phyloP scores from a whole-genome alignment of 805 yeast genomes.

The Metschnikowia vanudenii region DNA sequence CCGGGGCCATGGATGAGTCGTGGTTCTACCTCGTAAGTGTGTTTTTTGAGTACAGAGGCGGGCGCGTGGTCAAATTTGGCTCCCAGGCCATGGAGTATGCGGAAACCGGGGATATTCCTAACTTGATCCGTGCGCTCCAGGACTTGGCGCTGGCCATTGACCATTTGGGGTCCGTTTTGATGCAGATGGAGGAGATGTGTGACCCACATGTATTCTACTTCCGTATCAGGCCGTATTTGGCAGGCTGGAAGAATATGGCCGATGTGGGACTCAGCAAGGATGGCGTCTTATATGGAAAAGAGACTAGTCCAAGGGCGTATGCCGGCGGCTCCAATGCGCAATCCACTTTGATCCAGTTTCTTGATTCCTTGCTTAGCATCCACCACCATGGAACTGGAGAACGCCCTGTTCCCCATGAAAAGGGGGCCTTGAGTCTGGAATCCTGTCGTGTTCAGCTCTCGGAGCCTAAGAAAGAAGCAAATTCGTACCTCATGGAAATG shows the following conservation, averaged over 20 bases:
- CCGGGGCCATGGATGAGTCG: constrained; percentile 87
- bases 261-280: constrained; percentile 68
- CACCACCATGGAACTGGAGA: constrained; percentile 79
- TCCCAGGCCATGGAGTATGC: constrained; percentile 62
- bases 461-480: constrained; percentile 21
- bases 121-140: constrained; percentile 51
- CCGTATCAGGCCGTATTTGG: constrained; percentile 82
- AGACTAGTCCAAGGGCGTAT: constrained; percentile 49
- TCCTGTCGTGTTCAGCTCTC: background rate
- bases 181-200: constrained; percentile 89
- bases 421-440: background rate
- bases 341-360: constrained; percentile 81
- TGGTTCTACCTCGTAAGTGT: constrained; percentile 93
- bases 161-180: constrained; percentile 64
- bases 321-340: constrained; percentile 96
- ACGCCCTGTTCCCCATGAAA: constrained; percentile 32
- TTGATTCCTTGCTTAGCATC: constrained; percentile 74
- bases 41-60: constrained; percentile 81
- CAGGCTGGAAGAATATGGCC: constrained; percentile 93
- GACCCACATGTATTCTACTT: constrained; percentile 90
- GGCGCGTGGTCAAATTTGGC: constrained; percentile 65
- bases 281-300: constrained; percentile 78
- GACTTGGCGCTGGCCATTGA: constrained; percentile 73
- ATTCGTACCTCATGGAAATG: constrained; percentile 76
- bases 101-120: constrained; percentile 41